Evolutionary conservation across 371 early-diverging fungal species (phyloP), one percentile per base, ranked within the genome.

Genomic region (Conidiobolus incongruus): DNA sequence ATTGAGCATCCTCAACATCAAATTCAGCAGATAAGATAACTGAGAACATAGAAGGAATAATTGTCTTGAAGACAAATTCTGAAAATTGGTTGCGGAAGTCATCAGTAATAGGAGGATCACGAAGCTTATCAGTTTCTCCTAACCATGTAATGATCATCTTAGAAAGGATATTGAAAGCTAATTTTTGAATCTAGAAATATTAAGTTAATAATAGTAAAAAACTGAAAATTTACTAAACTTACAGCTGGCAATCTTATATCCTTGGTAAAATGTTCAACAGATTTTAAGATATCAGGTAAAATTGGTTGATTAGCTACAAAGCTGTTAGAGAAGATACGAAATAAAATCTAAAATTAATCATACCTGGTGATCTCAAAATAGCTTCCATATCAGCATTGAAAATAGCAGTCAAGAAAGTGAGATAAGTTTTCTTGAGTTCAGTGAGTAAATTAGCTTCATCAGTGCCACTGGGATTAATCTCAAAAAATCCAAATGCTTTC

Each of bases 111-210:
- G 43, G 53, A 46, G 5, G 59, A 47, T 51, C 37, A 21, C 11
- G n/a, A 30, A 45, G 16, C 15, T 39, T 49, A 47, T 42, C 47
- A 54, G 47, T 39, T 53, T 36, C 38, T 55, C 70, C 61, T 32
- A 77, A 84, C 89, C 83, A 93, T 1, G 77, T 58, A 38, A 66
- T 62, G 17, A 86, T 69, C 47, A 82, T 75, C 56, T 78, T 86
- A 41, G 74, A 49, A 35, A 91, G 58, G 2, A 85, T 69, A 29
- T 74, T 77, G 51, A 90, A 80, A 0, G 89, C 81, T 56, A 78
- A 62, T 50, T 81, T 86, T 56, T 88, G 81, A 11, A 70, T 63
- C 20, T 70, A 60, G 6, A 75, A 62, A 45, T 80, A 86, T 6
- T 35, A 17, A 33, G 28, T 40, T 5, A 15, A 4, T 17, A 5